Evolutionary conservation across 495 filamentous ascomycete genomes (phyloP).

Genomic region (Aspergillus incahuasiensis): DNA sequence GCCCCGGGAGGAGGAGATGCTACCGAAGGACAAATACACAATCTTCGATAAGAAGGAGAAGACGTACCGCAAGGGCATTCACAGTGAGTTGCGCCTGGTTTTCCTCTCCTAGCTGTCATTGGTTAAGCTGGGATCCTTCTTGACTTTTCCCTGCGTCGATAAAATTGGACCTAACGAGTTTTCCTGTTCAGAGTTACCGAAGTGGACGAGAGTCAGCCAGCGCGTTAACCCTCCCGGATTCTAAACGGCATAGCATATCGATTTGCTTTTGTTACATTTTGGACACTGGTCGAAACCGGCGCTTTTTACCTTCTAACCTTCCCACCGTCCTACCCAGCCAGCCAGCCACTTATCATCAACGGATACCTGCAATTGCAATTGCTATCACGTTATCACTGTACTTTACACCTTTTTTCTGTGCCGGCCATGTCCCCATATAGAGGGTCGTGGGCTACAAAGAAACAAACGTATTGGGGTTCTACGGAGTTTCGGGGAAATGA

Average conservation of each 20-base stretch:
- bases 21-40: slow-evolving; percentile 95
- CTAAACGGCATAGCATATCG: slow-evolving; percentile 40
- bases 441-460: slow-evolving; percentile 10
- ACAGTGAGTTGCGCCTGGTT: slow-evolving; percentile 71
- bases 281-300: neutral
- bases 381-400: slow-evolving; percentile 24
- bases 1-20: slow-evolving; percentile 94
- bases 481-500: slow-evolving; percentile 39
- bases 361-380: slow-evolving; percentile 4
- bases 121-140: neutral
- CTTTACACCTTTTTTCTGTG: slow-evolving; percentile 25
- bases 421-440: slow-evolving; percentile 1
- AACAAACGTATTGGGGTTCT: slow-evolving; percentile 27
- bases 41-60: slow-evolving; percentile 96
- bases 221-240: slow-evolving; percentile 91
- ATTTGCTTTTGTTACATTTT: neutral
- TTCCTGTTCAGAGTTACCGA: slow-evolving; percentile 65
- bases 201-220: slow-evolving; percentile 94
- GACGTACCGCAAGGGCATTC: slow-evolving; percentile 91
- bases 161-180: neutral
- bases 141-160: neutral
- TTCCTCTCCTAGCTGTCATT: no score
- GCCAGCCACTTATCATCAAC: neutral
- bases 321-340: neutral
- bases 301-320: slow-evolving; percentile 9